Evolutionary conservation across 2,329 filamentous ascomycete genomes (phyloP).

Genomic region (Cryphonectria naterciae): DNA sequence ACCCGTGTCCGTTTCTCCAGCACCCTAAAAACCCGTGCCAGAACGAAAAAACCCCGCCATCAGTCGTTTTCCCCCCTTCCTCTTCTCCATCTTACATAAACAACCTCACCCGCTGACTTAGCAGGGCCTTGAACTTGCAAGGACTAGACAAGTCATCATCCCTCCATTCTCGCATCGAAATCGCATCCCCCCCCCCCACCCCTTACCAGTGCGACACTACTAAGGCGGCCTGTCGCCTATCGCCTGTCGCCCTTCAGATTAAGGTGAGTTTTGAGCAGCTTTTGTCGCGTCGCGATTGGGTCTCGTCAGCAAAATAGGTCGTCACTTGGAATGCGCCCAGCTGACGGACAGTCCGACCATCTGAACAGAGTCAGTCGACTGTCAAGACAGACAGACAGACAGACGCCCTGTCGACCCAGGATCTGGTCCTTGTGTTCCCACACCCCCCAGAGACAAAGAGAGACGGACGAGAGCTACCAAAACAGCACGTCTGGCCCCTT

Average conservation of each 20-base stretch:
- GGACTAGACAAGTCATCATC: slow-evolving; percentile 11
- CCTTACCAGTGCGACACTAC: neutral
- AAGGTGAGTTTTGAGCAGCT: neutral
- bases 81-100: slow-evolving; percentile 30
- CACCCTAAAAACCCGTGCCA: slow-evolving; percentile 21
- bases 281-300: neutral
- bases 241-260: neutral
- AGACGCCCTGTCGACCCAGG: neutral
- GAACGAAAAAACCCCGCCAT: neutral
- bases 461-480: no score
- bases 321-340: neutral
- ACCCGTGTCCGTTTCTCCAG: neutral
- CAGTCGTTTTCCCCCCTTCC: slow-evolving; percentile 13
- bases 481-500: no score
- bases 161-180: slow-evolving; percentile 12
- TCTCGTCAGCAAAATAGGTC: neutral
- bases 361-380: neutral
- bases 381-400: neutral
- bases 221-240: slow-evolving; percentile 1
- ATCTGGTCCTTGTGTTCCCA: neutral
- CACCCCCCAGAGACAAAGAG: no score
- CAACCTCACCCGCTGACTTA: slow-evolving; percentile 30
- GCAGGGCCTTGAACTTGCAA: slow-evolving; percentile 19
- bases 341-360: neutral
- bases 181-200: neutral